Conservation (phyloP, 177 flowering plant genomes). For the Telopea speciosissima region DNA sequence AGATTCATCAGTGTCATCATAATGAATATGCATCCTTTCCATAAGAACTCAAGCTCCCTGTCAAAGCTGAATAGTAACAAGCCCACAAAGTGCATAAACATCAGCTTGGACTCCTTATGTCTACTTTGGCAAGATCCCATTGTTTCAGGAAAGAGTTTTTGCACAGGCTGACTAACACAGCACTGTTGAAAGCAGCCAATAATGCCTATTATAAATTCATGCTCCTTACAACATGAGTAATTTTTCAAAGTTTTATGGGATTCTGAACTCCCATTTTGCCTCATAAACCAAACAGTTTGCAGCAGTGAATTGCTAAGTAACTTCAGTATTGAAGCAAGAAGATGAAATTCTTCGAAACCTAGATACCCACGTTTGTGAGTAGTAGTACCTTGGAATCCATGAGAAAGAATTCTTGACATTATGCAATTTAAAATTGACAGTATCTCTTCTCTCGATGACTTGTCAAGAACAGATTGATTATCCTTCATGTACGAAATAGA, state of each 20-base stretch:
- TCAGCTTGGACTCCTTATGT: conserved; percentile 49
- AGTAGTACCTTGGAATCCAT: conserved; percentile 17
- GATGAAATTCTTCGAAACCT: conserved; percentile 37
- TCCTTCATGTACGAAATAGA: conserved; percentile 40
- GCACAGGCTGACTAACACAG: conserved; percentile 28
- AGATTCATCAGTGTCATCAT: conserved; percentile 53
- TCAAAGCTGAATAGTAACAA: conserved; percentile 48
- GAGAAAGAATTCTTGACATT: conserved; percentile 30
- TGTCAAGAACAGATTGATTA: conserved; percentile 28
- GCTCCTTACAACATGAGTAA: conserved; percentile 31
- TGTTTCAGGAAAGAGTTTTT: conserved; percentile 23
- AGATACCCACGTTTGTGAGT: conserved; percentile 18
- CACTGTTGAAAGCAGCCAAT: conserved; percentile 37
- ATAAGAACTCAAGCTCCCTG: conserved; percentile 44
- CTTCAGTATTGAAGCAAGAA: conserved; percentile 60
- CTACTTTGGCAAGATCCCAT: conserved; percentile 26
- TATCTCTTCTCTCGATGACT: conserved; percentile 34
- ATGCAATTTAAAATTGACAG: conserved; percentile 38
- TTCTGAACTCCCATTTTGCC: conserved; percentile 9
- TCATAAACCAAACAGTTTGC: conserved; percentile 38
- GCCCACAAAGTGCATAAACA: conserved; percentile 67
- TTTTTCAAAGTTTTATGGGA: conserved; percentile 28
- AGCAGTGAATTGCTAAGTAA: conserved; percentile 57
- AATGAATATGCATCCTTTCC: conserved; percentile 48
- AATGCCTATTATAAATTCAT: conserved; percentile 30